phyloP scores from a whole-genome alignment of 805 yeast species.

The Cyberlindnera misumaiensis region DNA sequence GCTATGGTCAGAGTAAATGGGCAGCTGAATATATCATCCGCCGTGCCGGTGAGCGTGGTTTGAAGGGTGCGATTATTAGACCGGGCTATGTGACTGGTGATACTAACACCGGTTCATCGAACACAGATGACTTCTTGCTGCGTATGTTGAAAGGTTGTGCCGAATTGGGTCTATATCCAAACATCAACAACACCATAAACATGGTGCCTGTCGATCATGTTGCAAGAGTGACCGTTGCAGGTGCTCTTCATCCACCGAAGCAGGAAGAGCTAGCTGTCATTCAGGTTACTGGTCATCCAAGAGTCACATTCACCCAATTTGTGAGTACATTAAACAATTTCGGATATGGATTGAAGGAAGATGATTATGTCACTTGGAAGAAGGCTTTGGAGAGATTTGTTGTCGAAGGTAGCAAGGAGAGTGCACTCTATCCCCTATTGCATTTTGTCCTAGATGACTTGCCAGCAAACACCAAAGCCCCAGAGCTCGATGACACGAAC shows the following conservation, averaged over 20 bases:
- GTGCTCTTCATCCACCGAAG: constrained; percentile 71
- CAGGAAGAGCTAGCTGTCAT: constrained; percentile 57
- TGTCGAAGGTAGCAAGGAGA: constrained; percentile 64
- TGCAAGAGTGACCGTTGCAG: constrained; percentile 81
- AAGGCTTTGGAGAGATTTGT: constrained; percentile 68
- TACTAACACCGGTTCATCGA: constrained; percentile 76
- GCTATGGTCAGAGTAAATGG: constrained; percentile 98
- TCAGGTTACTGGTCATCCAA: constrained; percentile 97
- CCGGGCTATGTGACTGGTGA: constrained; percentile 97
- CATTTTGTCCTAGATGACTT: constrained; percentile 92
- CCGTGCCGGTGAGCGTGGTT: constrained; percentile 80
- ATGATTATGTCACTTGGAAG: constrained; percentile 77
- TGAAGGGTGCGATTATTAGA: constrained; percentile 82
- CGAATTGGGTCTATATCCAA: constrained; percentile 81
- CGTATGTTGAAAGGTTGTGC: constrained; percentile 93
- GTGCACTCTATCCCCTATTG: constrained; percentile 85
- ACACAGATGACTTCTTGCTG: constrained; percentile 93
- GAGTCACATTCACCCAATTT: constrained; percentile 73
- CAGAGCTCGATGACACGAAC: constrained; percentile 86
- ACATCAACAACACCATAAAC: constrained; percentile 80
- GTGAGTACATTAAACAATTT: constrained; percentile 55
- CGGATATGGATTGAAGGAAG: constrained; percentile 63
- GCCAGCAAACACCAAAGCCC: constrained; percentile 89
- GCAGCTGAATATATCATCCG: constrained; percentile 87
- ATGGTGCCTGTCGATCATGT: constrained; percentile 99